These are phyloP conservation scores for Penicillium sclerotiorum DNA, from an alignment of 2,329 filamentous ascomycete genomes.

Conservation along the genomic window DNA sequence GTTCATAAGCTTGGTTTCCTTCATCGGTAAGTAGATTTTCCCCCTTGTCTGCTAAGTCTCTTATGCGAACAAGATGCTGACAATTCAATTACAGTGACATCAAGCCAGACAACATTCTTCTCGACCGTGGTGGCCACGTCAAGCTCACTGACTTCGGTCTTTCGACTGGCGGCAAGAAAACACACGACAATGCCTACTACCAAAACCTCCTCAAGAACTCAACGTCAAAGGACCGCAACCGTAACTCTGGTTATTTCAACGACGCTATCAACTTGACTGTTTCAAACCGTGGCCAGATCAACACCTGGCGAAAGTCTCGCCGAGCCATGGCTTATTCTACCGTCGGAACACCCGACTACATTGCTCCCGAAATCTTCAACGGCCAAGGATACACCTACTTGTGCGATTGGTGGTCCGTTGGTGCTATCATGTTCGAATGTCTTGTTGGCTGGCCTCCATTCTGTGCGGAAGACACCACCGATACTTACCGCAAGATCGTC, in stretches of 20 bases:
- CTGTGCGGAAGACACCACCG: conserved; percentile 95
- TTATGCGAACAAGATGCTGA: conserved; percentile 25
- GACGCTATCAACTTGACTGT: conserved; percentile 98
- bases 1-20: conserved; percentile 98
- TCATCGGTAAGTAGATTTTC: conserved; percentile 71
- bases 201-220: conserved; percentile 89
- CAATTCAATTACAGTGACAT: conserved; percentile 70
- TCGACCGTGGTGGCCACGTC: conserved; percentile 93
- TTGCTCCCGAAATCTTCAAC: conserved; percentile 96
- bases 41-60: conserved; percentile 12
- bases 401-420: conserved; percentile 99
- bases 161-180: conserved; percentile 95
- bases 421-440: conserved; percentile 99
- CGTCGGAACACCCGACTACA: conserved; percentile 97
- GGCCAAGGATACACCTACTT: conserved; percentile 94
- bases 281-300: conserved; percentile 96
- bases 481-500: conserved; percentile 98
- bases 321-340: conserved; percentile 97
- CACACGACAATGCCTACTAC: conserved; percentile 98
- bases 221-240: conserved; percentile 70
- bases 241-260: conserved; percentile 84
- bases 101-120: conserved; percentile 97
- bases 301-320: conserved; percentile 96
- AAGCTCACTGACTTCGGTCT: conserved; percentile 98
- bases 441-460: conserved; percentile 98